Base-by-base conservation (phyloP, 768 basidiomycete genomes). In the Russula sp. region DNA sequence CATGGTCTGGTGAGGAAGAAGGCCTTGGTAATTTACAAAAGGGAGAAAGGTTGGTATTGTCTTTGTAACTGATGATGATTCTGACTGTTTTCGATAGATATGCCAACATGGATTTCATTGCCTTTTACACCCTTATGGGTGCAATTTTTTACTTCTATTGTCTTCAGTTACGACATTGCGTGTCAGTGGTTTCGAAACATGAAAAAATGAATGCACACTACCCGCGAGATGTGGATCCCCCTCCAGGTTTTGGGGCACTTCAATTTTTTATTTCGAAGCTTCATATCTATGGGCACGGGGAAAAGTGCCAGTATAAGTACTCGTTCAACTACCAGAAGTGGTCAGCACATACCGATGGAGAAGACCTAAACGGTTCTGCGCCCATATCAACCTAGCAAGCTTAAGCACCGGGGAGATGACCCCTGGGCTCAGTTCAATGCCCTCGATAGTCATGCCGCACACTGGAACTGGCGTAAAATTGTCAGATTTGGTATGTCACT, bases 291-390 rank as follows among this genome's bases (percentile, higher is more conserved):
- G 36, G 8, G 5, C 53, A 55, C 36, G 36, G 53, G 53, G n/a
- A n/a, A n/a, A 55, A 55, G 14, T 55, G 53, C 36, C 36, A 55
- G 53, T 36, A 38, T 24, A n/a, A 38, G 14, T 55, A 38, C 22
- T 55, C 36, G 22, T 55, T 55, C 36, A 55, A 55, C 53, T 55
- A 13, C 16, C 36, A 24, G 7, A 53, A 28, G 51, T 55, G 22
- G 22, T 55, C 53, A 5, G 36, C n/a, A 34, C 36, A 2, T 55
- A 55, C 53, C 16, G 53, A 55, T 26, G 53, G 36, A 36, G 36
- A 55, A 38, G 53, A 55, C 7, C 53, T 6, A 13, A 55, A 24
- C 7, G 53, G 13, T 55, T 36, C 34, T 55, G 53, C 36, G 22
- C 53, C 5, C 53, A 55, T 55, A 55, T 55, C 4, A 55, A 55